These are phyloP conservation scores for Acanthochlamys bracteata DNA, from an alignment of 106 monocot genomes.

Conservation along the genomic window DNA sequence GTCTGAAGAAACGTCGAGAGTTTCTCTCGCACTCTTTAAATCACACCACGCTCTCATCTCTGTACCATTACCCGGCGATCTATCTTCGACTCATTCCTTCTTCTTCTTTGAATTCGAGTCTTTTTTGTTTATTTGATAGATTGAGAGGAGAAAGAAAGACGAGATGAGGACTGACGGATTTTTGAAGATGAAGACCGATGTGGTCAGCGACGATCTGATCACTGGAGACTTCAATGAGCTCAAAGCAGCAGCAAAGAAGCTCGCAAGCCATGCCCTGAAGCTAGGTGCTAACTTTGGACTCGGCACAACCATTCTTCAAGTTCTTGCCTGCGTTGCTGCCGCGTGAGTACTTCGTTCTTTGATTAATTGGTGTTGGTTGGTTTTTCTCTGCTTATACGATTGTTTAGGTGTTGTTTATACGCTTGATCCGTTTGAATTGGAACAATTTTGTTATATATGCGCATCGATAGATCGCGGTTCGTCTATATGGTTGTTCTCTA, in stretches of 20 bases:
- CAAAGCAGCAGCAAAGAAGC: slow-evolving; percentile 27
- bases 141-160: background rate
- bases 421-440: too few species aligned
- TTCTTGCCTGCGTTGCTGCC: slow-evolving; percentile 45
- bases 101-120: too few species aligned
- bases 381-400: background rate
- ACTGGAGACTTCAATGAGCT: slow-evolving; percentile 38
- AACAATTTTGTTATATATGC: too few species aligned
- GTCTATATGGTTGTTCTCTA: too few species aligned
- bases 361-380: background rate
- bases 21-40: too few species aligned
- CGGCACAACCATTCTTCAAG: slow-evolving; percentile 44
- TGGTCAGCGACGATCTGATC: slow-evolving; percentile 12
- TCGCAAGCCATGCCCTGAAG: slow-evolving; percentile 31
- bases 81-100: too few species aligned
- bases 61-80: too few species aligned
- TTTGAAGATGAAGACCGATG: slow-evolving; percentile 23
- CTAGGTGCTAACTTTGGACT: slow-evolving; percentile 30
- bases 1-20: too few species aligned
- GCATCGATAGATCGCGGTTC: too few species aligned
- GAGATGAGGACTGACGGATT: slow-evolving; percentile 13
- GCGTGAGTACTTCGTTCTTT: slow-evolving; percentile 25
- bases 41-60: too few species aligned
- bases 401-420: too few species aligned
- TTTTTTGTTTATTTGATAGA: too few species aligned